Conservation (phyloP, 768 basidiomycete species). For the Amanita exitialis region DNA sequence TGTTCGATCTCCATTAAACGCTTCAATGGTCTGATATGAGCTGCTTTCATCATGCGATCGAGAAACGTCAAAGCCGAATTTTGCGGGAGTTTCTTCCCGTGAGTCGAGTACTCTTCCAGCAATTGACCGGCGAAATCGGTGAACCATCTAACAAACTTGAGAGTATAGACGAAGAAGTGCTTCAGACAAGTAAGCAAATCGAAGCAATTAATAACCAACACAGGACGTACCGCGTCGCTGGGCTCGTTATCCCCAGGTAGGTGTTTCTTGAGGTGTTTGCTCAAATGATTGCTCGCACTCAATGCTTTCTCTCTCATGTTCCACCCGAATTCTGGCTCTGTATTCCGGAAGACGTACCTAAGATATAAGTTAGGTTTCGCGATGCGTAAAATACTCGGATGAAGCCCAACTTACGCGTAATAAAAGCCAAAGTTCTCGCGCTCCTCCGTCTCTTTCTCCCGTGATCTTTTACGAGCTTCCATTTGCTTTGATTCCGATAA, state of each 20-base stretch:
- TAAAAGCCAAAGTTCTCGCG: slow-evolving; percentile 12
- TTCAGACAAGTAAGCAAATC: not conserved
- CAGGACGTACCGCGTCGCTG: not conserved
- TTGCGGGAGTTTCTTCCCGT: not conserved
- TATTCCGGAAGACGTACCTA: slow-evolving; percentile 15
- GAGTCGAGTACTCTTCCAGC: not conserved
- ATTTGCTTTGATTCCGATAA: not conserved
- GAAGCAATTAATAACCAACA: not conserved
- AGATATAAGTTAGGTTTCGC: not conserved
- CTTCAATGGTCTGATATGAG: not conserved
- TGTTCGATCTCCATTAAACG: not conserved
- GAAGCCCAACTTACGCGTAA: slow-evolving; percentile 9
- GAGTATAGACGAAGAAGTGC: not conserved
- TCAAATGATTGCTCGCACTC: slow-evolving; percentile 6
- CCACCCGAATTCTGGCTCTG: slow-evolving; percentile 15
- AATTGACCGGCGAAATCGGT: not conserved
- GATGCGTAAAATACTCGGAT: not conserved
- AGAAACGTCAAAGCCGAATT: slow-evolving; percentile 3
- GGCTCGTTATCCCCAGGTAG: slow-evolving; percentile 3
- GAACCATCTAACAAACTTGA: not conserved
- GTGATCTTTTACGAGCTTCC: not conserved
- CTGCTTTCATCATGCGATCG: slow-evolving; percentile 3
- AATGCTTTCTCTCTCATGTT: slow-evolving; percentile 10
- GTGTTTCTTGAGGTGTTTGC: slow-evolving; percentile 2
- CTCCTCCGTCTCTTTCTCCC: slow-evolving; percentile 1